Base-by-base conservation (phyloP, 305 asterid genomes). In the Plantago coronopus region DNA sequence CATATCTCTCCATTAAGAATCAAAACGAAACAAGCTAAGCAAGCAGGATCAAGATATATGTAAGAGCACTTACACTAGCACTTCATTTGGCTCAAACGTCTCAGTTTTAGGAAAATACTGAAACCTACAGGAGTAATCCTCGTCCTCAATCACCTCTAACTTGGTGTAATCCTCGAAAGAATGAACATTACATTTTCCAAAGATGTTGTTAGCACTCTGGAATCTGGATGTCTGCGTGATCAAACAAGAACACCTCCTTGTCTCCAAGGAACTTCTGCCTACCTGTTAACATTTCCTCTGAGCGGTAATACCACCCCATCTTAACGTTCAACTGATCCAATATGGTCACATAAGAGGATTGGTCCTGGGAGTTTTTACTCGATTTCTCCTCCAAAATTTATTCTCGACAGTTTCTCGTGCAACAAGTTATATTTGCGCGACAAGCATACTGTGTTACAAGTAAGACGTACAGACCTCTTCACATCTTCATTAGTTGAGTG, bases 281-380 rank as follows among this genome's bases (percentile, higher is more conserved):
- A 48, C 97, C 95, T 14, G 83, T 86, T 14, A 23, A 29, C 17
- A 91, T 65, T 67, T 89, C 95, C 80, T 86, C 94, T 13, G 94
- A 94, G 74, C 95, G 66, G 63, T 86, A 86, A 55, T 81, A 89
- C 97, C 97, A 89, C 69, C 91, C 76, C 15, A 85, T 85, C 44
- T 66, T 64, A 31, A 85, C 85, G 46, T 65, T 77, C 57, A 72
- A 51, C 75, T 76, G 84, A 10, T 86, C 74, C 3, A 58, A 67
- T 37, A 70, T 71, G 3, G 18, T 59, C 54, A 84, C 83, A 0
- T 78, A 31, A 0, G n/a, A 95, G n/a, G n/a, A n/a, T n/a, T n/a
- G n/a, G n/a, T n/a, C n/a, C n/a, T n/a, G n/a, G n/a, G n/a, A n/a
- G n/a, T n/a, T n/a, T n/a, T n/a, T n/a, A n/a, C n/a, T n/a, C n/a